A percentile compares a stretch with the other conserved stretches of the same genome.
Evolutionary conservation across 495 filamentous ascomycete species (phyloP).

Genomic region (Hyaloscypha variabilis): DNA sequence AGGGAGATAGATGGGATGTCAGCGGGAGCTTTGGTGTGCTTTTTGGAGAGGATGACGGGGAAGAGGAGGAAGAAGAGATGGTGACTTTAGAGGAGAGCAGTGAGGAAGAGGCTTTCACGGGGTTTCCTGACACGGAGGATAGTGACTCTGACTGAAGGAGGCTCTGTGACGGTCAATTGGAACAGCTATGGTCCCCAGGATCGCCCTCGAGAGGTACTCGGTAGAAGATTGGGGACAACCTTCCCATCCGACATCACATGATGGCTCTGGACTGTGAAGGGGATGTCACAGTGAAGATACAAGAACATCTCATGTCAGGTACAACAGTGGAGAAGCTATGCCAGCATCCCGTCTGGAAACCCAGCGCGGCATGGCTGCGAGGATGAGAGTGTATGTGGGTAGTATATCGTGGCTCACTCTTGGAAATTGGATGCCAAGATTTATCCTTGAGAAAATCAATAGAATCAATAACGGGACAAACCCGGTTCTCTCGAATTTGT

Average conservation of each 20-base stretch:
- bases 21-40: constrained; percentile 66
- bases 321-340: too few relatives aligned
- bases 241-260: too few relatives aligned
- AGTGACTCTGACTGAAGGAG: constrained; percentile 33
- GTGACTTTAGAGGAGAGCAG: constrained; percentile 19
- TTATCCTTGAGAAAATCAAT: not conserved
- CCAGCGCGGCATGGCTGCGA: too few relatives aligned
- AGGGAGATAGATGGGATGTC: constrained; percentile 93
- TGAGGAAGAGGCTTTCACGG: constrained; percentile 34
- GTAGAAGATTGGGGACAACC: too few relatives aligned
- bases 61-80: constrained; percentile 40
- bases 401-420: not conserved
- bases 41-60: constrained; percentile 36
- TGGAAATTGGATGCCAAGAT: not conserved
- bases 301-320: too few relatives aligned
- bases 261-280: too few relatives aligned
- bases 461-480: not conserved
- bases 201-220: too few relatives aligned
- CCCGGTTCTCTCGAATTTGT: not conserved
- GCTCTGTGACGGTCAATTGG: too few relatives aligned
- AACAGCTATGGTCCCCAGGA: too few relatives aligned
- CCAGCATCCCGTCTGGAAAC: too few relatives aligned
- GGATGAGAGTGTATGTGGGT: too few relatives aligned
- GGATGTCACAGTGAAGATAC: too few relatives aligned
- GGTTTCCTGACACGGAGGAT: constrained; percentile 33